These are phyloP conservation scores for Penicillium polonicum DNA, from an alignment of 2,329 filamentous ascomycete genomes.

Conservation along the genomic window DNA sequence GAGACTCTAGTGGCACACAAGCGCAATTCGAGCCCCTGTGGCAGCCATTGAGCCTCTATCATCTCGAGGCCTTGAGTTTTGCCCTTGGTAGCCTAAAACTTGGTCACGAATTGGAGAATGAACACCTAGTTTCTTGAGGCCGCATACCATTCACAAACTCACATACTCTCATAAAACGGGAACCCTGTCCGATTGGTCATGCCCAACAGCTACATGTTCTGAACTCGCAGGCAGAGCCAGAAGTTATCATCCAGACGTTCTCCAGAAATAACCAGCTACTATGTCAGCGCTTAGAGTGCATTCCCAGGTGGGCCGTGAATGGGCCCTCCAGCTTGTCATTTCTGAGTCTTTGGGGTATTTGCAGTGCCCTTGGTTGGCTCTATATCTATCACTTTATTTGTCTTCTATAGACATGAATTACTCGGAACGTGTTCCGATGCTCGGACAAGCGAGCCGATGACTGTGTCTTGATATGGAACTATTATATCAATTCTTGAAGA, in stretches of 20 bases:
- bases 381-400: neutral
- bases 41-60: neutral
- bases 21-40: neutral
- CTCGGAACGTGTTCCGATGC: constrained; percentile 4
- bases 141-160: no score
- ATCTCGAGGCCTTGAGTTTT: neutral
- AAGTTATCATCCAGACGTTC: neutral
- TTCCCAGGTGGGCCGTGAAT: neutral
- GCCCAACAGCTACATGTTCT: neutral
- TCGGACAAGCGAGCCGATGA: constrained; percentile 1
- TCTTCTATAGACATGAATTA: neutral
- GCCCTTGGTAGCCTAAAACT: neutral
- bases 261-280: neutral
- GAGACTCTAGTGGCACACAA: neutral
- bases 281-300: no score
- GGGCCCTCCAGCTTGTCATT: neutral
- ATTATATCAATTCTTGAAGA: neutral
- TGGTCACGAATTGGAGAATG: neutral
- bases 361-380: neutral
- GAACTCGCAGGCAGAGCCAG: neutral
- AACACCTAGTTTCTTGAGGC: no score
- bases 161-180: neutral
- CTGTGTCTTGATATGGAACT: neutral
- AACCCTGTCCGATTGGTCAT: neutral
- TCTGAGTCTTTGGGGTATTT: neutral